Percentiles rank a stretch among this genome's conserved stretches.
phyloP scores from a whole-genome alignment of 2,329 filamentous ascomycete species.

The Talaromyces amestolkiae region DNA sequence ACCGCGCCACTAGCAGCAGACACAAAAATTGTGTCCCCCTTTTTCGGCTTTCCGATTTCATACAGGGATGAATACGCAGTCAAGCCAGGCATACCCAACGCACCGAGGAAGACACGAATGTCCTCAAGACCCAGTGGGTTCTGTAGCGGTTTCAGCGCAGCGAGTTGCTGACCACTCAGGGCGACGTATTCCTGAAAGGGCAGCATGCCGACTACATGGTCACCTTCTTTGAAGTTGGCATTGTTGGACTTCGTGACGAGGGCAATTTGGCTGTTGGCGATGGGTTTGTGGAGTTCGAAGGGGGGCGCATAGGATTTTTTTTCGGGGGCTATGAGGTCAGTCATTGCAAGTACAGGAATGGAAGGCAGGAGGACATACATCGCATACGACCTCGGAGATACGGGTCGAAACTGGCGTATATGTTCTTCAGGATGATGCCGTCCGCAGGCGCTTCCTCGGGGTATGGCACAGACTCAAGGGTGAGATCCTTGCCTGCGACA shows the following conservation, averaged over 20 bases:
- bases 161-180: conserved; percentile 47
- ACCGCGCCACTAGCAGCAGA: conserved; percentile 78
- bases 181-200: conserved; percentile 68
- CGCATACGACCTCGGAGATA: conserved; percentile 83
- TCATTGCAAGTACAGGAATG: not conserved
- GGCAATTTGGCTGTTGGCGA: conserved; percentile 63
- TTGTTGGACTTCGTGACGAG: conserved; percentile 70
- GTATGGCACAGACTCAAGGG: conserved; percentile 53
- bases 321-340: conserved; percentile 36
- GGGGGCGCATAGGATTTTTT: conserved; percentile 66
- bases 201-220: conserved; percentile 60
- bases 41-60: conserved; percentile 70
- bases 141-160: conserved; percentile 55
- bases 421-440: conserved; percentile 66
- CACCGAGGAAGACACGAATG: conserved; percentile 64
- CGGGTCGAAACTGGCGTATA: conserved; percentile 76
- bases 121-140: conserved; percentile 59
- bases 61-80: conserved; percentile 74
- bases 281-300: conserved; percentile 61
- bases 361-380: conserved; percentile 25
- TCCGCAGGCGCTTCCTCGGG: conserved; percentile 54
- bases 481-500: conserved; percentile 67
- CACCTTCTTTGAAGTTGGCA: conserved; percentile 62
- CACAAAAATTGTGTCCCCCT: conserved; percentile 79
- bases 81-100: conserved; percentile 74